Base-by-base conservation (phyloP, 2,329 filamentous ascomycete species). In the Ustulina deusta region DNA sequence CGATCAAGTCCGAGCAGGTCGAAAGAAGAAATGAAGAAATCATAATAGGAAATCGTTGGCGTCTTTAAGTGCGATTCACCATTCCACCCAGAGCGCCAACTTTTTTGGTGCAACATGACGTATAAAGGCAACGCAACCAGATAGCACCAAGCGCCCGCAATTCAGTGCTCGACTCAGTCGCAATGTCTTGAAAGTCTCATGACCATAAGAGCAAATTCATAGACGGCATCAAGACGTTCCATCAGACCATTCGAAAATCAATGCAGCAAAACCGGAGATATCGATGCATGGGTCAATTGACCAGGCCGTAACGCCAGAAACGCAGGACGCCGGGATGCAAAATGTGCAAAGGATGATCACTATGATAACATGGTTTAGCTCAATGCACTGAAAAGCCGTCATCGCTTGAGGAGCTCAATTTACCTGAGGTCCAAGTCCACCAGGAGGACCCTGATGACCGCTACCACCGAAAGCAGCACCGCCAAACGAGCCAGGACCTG, bases 241-340 rank as follows among this genome's bases (percentile, higher is more conserved):
- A 69, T 69, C 67, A 59, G 69, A 73, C 59, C 64, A 63, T 65
- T 69, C 66, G 65, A 68, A 69, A 72, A 69, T 72, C 71, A 70
- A 71, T 67, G 69, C 69, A 71, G 72, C 70, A 74, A 72, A 75
- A 76, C 73, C 74, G 71, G 71, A 71, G 73, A 74, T 71, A 72
- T 70, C 66, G 73, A 77, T 74, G 75, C 70, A 70, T 66, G 69
- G 71, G 68, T 70, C 66, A 71, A 72, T 71, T 67, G 70, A 74
- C 71, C 74, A 73, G 74, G 71, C 72, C 74, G 70, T 72, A 78
- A 78, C 76, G 76, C 76, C 76, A 72, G 63, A 73, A 76, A 77
- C 75, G 72, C 75, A 73, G 70, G 76, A 79, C 77, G 75, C 77
- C 77, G 69, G 72, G 74, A 78, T 78, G 76, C 76, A 71, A 69